Base-by-base conservation (phyloP, 2,329 filamentous ascomycete species). In the Hymenotorrendiella dingleyae region DNA sequence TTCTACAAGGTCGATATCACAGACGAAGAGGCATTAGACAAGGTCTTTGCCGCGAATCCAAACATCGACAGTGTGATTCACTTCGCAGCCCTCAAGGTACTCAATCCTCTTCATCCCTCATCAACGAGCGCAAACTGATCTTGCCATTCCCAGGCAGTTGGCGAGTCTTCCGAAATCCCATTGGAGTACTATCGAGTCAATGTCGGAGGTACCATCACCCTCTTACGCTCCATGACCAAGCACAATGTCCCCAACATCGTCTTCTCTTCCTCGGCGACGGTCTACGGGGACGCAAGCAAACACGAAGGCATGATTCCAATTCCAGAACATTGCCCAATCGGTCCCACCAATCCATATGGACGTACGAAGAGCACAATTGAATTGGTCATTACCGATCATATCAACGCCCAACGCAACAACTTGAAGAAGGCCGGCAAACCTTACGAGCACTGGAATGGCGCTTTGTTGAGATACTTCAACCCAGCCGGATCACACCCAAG, bases 221-320 rank as follows among this genome's bases (percentile, higher is more conserved):
- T 98, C 36, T 78, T 98, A 50, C 78, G 82, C 52, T 82, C 82
- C 60, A 97, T 98, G 89, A 76, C 80, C 62, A 82, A 82, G 66
- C 80, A 96, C 74, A 84, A 91, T 67, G 90, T 98, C 56, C 79
- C 80, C 69, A 97, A 95, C 74, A 93, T 98, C 60, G 93, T 98
- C 68, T 98, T 98, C 72, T 97, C 91, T 48, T 96, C 89, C 50
- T 96, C 90, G 1, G 93, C 93, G 24, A 98, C 94, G 55, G 93
- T 98, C 54, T 98, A 98, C 67, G 93, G 93, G 62, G 94, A 98
- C 67, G 93, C 91, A 41, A 97, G 93, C 34, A 86, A 89, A 63
- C 87, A 96, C 70, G 82, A 85, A 55, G 84, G 94, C 75, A 98
- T 98, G 93, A 98, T 98, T 54, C 93, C 93, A 52, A 98, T 98